These are phyloP conservation scores for Exophiala bonariae DNA, from an alignment of 2,329 filamentous ascomycete species.

Conservation along the genomic window DNA sequence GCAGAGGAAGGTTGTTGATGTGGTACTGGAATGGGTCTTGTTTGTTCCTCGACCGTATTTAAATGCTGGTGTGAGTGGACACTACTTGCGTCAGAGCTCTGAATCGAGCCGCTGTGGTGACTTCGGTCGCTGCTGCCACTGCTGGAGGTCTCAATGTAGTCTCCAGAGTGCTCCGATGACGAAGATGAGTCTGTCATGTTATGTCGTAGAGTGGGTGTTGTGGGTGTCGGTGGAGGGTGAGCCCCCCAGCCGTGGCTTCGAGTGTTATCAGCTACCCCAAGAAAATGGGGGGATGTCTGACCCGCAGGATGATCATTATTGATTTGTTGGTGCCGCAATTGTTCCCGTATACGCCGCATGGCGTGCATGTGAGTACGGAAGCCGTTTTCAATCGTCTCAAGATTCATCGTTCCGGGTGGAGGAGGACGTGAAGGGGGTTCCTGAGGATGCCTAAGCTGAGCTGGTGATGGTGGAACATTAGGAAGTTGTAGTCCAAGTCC, in stretches of 20 bases:
- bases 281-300: conserved; percentile 18
- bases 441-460: conserved; percentile 2
- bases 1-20: background rate
- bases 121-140: conserved; percentile 3
- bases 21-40: background rate
- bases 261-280: conserved; percentile 2
- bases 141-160: conserved; percentile 16
- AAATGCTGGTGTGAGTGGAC: conserved; percentile 6
- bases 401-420: conserved; percentile 9
- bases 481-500: conserved; percentile 5
- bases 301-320: conserved; percentile 14
- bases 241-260: background rate
- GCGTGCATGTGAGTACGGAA: conserved; percentile 24
- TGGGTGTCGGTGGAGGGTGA: conserved; percentile 8
- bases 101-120: conserved; percentile 3
- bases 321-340: conserved; percentile 20
- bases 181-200: conserved; percentile 3
- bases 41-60: conserved; percentile 1
- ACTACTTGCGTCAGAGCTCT: conserved; percentile 13
- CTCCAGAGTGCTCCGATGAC: conserved; percentile 11
- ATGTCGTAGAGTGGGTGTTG: conserved; percentile 8
- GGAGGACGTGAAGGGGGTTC: background rate
- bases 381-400: conserved; percentile 20
- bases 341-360: conserved; percentile 23
- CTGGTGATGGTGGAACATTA: background rate